Evolutionary conservation across 2,329 filamentous ascomycete species (phyloP).

Genomic region (Parascedosporium putredinis): DNA sequence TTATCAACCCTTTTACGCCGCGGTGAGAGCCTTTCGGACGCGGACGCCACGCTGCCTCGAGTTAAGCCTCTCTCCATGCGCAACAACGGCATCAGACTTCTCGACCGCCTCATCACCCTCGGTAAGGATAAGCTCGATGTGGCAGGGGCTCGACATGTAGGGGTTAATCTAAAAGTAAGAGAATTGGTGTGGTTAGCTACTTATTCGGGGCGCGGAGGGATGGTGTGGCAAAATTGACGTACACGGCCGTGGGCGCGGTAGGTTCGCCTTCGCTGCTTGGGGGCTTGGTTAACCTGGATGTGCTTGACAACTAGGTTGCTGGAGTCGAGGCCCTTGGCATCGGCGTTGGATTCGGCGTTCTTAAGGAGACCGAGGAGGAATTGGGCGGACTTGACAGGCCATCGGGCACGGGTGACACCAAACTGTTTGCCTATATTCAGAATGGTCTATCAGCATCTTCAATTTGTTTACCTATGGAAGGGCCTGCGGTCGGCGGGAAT

Average conservation of each 20-base stretch:
- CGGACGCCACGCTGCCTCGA: constrained; percentile 82
- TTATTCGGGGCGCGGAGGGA: no score
- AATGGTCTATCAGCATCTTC: background rate
- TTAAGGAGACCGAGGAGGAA: constrained; percentile 95
- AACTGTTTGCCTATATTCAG: constrained; percentile 78
- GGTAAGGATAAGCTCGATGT: constrained; percentile 99
- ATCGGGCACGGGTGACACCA: constrained; percentile 95
- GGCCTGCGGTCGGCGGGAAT: no score
- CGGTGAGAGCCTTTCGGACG: constrained; percentile 53
- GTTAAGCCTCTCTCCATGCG: constrained; percentile 49
- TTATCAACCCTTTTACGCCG: constrained; percentile 35
- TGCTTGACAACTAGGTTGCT: constrained; percentile 98
- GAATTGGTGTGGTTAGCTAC: no score
- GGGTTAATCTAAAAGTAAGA: constrained; percentile 80
- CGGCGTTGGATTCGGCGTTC: constrained; percentile 95
- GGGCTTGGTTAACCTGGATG: constrained; percentile 99
- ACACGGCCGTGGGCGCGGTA: constrained; percentile 99
- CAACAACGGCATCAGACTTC: constrained; percentile 64
- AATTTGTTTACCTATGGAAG: background rate
- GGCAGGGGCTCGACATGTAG: constrained; percentile 99
- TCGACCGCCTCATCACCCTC: constrained; percentile 93
- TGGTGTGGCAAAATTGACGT: no score
- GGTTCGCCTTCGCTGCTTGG: constrained; percentile 97
- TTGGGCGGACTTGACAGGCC: constrained; percentile 98
- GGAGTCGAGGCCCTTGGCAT: constrained; percentile 95